Evolutionary conservation across 495 filamentous ascomycete genomes (phyloP).

Genomic region (Penicillium arizonense): DNA sequence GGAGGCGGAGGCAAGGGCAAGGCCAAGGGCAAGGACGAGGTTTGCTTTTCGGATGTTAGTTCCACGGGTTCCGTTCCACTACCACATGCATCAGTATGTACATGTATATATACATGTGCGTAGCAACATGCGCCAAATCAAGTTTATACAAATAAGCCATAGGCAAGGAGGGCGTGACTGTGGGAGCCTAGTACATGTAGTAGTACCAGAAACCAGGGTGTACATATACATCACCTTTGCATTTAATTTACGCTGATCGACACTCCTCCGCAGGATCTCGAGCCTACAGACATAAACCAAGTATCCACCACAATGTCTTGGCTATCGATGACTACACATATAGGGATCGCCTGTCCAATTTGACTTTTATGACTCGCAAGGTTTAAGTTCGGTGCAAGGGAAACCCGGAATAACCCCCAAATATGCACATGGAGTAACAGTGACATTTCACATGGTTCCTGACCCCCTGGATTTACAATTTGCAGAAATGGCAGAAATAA

Average conservation of each 20-base stretch:
- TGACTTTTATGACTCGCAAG: conserved; percentile 5
- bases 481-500: not conserved
- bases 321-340: too few species aligned
- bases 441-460: not conserved
- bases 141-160: too few species aligned
- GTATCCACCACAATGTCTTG: too few species aligned
- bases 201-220: not conserved
- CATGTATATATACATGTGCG: too few species aligned
- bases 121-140: too few species aligned
- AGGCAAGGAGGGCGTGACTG: too few species aligned
- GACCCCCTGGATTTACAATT: conserved; percentile 1
- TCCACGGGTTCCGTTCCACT: conserved; percentile 1
- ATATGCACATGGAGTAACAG: conserved; percentile 1
- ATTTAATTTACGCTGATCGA: not conserved
- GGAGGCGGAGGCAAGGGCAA: not conserved
- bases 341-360: not conserved
- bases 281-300: not conserved
- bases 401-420: not conserved
- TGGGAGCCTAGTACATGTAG: too few species aligned
- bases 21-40: too few species aligned
- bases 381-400: not conserved
- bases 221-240: conserved; percentile 1
- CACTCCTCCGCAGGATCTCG: not conserved
- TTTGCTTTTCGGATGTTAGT: conserved; percentile 1
- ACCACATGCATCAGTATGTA: too few species aligned